These are phyloP conservation scores for Suhomyces taliae DNA, from an alignment of 1,139 yeast species.

Conservation along the genomic window DNA sequence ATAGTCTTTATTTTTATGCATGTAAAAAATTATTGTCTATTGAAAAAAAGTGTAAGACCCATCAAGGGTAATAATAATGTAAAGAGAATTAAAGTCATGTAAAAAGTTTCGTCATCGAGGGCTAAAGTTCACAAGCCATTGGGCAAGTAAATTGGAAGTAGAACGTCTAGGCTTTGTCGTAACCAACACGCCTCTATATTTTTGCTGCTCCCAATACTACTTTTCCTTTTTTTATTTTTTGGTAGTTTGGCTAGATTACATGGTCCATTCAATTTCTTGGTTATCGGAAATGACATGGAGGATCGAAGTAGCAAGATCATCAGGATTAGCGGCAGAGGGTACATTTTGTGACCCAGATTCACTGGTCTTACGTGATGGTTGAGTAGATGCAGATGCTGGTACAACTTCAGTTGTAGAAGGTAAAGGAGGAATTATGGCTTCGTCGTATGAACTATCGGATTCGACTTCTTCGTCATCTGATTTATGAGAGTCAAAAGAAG, in stretches of 20 bases:
- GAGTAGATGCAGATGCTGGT: not conserved
- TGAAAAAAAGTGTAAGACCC: not conserved
- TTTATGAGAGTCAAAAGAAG: not conserved
- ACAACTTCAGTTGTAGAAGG: slow-evolving; percentile 6
- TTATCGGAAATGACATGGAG: slow-evolving; percentile 18
- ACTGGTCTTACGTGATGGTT: not conserved
- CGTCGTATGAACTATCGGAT: slow-evolving; percentile 1
- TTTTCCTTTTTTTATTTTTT: too few relatives aligned
- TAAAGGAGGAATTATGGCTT: slow-evolving; percentile 11
- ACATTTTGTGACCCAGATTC: slow-evolving; percentile 2
- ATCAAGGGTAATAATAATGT: not conserved
- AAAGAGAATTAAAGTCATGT: not conserved
- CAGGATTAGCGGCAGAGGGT: not conserved
- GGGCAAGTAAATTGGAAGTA: too few relatives aligned
- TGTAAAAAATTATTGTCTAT: not conserved
- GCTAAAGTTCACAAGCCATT: too few relatives aligned
- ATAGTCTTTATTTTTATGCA: not conserved
- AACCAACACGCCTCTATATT: too few relatives aligned
- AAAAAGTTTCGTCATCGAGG: too few relatives aligned
- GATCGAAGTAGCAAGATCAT: slow-evolving; percentile 19
- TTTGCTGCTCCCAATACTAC: too few relatives aligned
- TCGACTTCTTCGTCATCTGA: not conserved
- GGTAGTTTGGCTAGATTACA: slow-evolving; percentile 6
- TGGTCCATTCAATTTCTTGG: slow-evolving; percentile 20
- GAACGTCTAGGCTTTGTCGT: too few relatives aligned